Base-by-base conservation (phyloP, 208 protist species). In the Crithidia fasciculata region DNA sequence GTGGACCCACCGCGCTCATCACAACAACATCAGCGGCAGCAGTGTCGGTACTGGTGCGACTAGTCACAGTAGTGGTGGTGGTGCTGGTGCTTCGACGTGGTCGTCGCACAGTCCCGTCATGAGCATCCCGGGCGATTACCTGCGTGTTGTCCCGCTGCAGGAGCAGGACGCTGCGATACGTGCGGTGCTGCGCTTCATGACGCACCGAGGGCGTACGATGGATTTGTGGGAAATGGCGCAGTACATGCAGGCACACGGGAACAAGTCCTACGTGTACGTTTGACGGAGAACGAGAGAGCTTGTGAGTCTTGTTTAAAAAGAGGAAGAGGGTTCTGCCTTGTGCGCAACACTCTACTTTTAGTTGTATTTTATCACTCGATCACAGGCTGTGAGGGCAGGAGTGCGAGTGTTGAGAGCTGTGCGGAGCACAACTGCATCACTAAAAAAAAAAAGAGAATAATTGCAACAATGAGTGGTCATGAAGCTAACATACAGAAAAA, bases 1-100 rank as follows among this genome's bases (percentile, higher is more conserved):
- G 52, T 87, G 80, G 81, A 74, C 84, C 63, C 76, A 80, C 56
- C 52, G 72, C 39, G 64, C 70, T 0, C 57, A 84, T 10, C 80
- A 84, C 71, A 12, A 61, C 55, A 43, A 50, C 18, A 16, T 54
- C 55, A 43, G 50, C n/a, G 52, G 53, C 41, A 18, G 44, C 6
- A 62, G 39, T 4, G 37, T 64, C 59, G 43, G 13, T 2, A 9
- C 15, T 16, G 7, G 5, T 39, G 39, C 19, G 37, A 43, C 28
- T 9, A 61, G 54, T 39, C 15, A 37, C 57, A 61, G n/a, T 39
- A 55, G 37, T 40, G 19, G 16, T 19, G 58, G 47, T 57, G 54
- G 8, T 16, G 19, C 3, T 19, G 28, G 15, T 37, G 39, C 3
- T 44, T n/a, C 10, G 28, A 28, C 28, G n/a, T 41, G 5, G 12